phyloP scores from a whole-genome alignment of 768 basidiomycete genomes.

The Calocera cornea region DNA sequence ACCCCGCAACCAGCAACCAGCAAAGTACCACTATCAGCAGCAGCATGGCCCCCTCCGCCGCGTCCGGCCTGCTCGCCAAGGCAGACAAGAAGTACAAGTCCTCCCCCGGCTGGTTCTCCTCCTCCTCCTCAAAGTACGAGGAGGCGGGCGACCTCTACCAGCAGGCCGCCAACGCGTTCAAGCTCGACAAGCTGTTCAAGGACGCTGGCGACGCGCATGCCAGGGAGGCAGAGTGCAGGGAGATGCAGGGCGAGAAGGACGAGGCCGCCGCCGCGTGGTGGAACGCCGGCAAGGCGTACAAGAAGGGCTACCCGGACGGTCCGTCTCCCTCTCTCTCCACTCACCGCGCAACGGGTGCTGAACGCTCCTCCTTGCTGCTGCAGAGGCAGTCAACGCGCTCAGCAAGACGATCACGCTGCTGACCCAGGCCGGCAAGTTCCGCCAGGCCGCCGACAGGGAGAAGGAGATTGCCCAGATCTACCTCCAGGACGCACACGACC shows the following conservation, averaged over 20 bases:
- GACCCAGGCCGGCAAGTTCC: conserved; percentile 73
- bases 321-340: conserved; percentile 21
- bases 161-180: conserved; percentile 86
- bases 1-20: too few species aligned
- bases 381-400: conserved; percentile 83
- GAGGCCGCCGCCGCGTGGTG: conserved; percentile 99
- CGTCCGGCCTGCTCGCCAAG: conserved; percentile 8
- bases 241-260: conserved; percentile 72
- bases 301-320: conserved; percentile 78
- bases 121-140: conserved; percentile 70
- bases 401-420: conserved; percentile 73
- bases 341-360: conserved; percentile 11
- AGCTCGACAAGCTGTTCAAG: conserved; percentile 81
- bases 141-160: conserved; percentile 93
- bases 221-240: conserved; percentile 86
- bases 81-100: conserved; percentile 13
- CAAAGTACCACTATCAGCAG: neutral
- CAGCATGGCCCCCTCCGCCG: conserved; percentile 7
- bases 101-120: conserved; percentile 58
- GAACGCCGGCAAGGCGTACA: conserved; percentile 95
- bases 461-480: conserved; percentile 94
- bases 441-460: conserved; percentile 95
- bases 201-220: conserved; percentile 87
- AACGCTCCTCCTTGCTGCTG: too few species aligned
- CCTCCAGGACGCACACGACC: conserved; percentile 65